Evolutionary conservation across 2,329 filamentous ascomycete species (phyloP), one percentile per base, ranked within the genome.

Genomic region (Cadophora sp.): DNA sequence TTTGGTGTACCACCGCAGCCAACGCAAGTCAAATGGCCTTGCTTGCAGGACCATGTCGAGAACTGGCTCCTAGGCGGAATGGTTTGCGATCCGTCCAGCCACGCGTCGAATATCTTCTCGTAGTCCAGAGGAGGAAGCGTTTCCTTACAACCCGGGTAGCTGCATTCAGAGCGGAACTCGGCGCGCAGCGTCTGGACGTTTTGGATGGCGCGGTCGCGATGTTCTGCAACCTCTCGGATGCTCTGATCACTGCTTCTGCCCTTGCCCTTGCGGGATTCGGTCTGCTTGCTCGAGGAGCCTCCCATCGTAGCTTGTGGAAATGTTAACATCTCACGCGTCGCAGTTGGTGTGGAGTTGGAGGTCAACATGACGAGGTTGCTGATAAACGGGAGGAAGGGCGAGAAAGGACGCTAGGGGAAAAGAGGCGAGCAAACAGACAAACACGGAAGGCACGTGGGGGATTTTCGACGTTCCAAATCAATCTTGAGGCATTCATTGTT

Each of bases 51-150:
- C 16, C 66, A 43, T 14, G 45, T 51, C 13, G 67, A 69, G n/a
- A 72, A 50, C 27, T 67, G 64, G n/a, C 50, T 64, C 20, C 36
- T 53, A 6, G 70, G 70, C 48, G 70, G 70, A 39, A 72, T 71
- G 18, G 50, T 24, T 39, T 69, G 66, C 16, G 68, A 61, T 27
- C 68, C 65, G 13, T 56, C 56, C n/a, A 65, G 62, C 70, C 70
- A 72, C 6, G 56, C 20, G 14, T 70, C 64, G 50, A 70, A 53
- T 30, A 68, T 60, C 4, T 43, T 47, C 9, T 64, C 62, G 41
- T 51, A 24, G 20, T 63, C 66, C 1, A 61, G 43, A 9, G 50
- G 41, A 22, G 48, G 43, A 27, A 65, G 41, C n/a, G 11, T n/a
- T 22, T 41, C 39, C 18, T 48, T 16, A 43, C 65, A 66, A 18